These are phyloP conservation scores for Pythium aquatile DNA, from an alignment of 352 stramenopile species.

Conservation along the genomic window DNA sequence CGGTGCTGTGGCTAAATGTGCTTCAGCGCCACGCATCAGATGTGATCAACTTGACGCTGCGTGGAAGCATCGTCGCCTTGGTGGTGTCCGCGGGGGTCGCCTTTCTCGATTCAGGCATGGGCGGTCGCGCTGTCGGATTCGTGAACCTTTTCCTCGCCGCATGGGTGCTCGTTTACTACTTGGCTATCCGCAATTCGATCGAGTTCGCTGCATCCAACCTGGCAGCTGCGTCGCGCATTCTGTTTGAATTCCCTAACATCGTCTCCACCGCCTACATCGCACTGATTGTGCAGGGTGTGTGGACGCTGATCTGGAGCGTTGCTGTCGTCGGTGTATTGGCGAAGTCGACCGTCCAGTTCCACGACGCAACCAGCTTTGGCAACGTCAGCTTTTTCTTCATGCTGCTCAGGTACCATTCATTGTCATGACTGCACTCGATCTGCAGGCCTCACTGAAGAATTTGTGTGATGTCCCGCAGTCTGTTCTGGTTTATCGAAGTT, in stretches of 20 bases:
- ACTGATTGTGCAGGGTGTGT: conserved; percentile 56
- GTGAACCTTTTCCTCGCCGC: conserved; percentile 78
- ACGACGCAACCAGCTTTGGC: conserved; percentile 63
- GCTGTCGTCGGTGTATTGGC: conserved; percentile 72
- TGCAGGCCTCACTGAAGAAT: background rate
- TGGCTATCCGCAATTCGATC: conserved; percentile 57
- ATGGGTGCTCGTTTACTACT: conserved; percentile 66
- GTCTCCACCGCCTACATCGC: conserved; percentile 67
- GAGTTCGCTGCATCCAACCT: conserved; percentile 82
- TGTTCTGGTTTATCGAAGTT: conserved; percentile 86
- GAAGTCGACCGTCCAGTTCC: conserved; percentile 43
- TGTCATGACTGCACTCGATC: background rate
- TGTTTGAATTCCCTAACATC: conserved; percentile 73
- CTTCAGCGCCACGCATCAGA: conserved; percentile 71
- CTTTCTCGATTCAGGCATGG: conserved; percentile 71
- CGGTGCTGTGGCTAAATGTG: conserved; percentile 70
- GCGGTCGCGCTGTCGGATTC: conserved; percentile 79
- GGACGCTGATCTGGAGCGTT: conserved; percentile 76
- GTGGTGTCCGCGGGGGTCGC: conserved; percentile 45
- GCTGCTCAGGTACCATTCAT: conserved; percentile 58
- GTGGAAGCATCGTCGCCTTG: conserved; percentile 55
- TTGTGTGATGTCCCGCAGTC: conserved; percentile 29
- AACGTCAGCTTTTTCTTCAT: conserved; percentile 85
- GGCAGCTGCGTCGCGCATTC: conserved; percentile 60
- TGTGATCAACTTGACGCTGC: conserved; percentile 73